phyloP scores from a whole-genome alignment of 2,329 filamentous ascomycete genomes.

The Anthostomella pinea region DNA sequence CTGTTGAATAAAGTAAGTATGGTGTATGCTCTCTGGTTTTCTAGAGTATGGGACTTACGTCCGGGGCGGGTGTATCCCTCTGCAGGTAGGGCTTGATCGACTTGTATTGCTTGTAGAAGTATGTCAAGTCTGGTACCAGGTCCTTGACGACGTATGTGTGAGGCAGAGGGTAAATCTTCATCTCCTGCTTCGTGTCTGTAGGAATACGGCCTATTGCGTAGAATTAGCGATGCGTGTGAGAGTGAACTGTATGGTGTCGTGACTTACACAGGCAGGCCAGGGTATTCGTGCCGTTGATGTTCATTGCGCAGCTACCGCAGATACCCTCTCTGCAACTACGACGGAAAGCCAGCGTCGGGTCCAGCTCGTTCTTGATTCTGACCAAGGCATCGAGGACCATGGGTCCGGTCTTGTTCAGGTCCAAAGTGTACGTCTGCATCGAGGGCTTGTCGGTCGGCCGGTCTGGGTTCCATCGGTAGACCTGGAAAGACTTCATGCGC shows the following conservation, averaged over 20 bases:
- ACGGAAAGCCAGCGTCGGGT: constrained; percentile 94
- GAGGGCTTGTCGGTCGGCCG: constrained; percentile 85
- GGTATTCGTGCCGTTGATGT: constrained; percentile 98
- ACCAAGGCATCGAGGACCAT: constrained; percentile 98
- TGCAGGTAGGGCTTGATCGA: constrained; percentile 99
- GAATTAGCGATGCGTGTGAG: constrained; percentile 26
- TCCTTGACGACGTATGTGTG: constrained; percentile 99
- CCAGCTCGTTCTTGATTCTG: constrained; percentile 98
- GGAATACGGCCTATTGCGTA: constrained; percentile 77
- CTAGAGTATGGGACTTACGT: constrained; percentile 57
- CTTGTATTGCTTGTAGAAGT: constrained; percentile 99
- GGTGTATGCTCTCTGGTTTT: not conserved
- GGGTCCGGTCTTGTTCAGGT: constrained; percentile 97
- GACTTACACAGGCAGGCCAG: constrained; percentile 92
- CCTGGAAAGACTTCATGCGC: constrained; percentile 89
- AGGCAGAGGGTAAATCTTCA: constrained; percentile 95
- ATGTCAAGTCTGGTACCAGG: constrained; percentile 93
- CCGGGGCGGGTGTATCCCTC: constrained; percentile 76
- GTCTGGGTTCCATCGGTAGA: constrained; percentile 99
- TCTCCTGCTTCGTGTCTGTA: constrained; percentile 72
- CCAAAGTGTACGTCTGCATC: constrained; percentile 93
- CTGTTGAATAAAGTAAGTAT: constrained; percentile 42
- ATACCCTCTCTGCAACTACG: constrained; percentile 97
- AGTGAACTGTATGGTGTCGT: not conserved
- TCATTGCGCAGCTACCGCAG: constrained; percentile 98